A percentile compares a stretch with the other conserved stretches of the same genome.
Evolutionary conservation across 306 rosid species (phyloP).

Genomic region (Dalbergia cultrata): DNA sequence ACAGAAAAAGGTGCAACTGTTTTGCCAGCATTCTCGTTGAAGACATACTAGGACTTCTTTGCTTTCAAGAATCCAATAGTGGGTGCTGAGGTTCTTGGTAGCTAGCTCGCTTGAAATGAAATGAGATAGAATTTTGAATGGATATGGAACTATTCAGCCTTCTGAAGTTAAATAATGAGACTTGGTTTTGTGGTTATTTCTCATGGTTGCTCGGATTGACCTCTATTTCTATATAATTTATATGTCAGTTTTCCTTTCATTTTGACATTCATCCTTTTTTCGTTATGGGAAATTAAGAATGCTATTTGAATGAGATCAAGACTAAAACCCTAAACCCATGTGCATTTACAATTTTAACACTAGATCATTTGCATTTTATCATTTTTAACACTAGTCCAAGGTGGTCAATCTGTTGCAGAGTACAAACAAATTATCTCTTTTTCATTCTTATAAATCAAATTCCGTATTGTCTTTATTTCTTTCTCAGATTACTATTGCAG

Average conservation of each 20-base stretch:
- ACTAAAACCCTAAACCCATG: neutral
- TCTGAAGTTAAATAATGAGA: slow-evolving; percentile 30
- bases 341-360: neutral
- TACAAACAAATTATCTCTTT: slow-evolving; percentile 37
- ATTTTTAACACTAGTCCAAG: too few relatives aligned
- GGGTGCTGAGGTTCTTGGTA: slow-evolving; percentile 94
- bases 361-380: neutral
- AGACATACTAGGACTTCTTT: slow-evolving; percentile 85
- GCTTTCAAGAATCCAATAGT: slow-evolving; percentile 80
- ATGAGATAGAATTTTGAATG: slow-evolving; percentile 27
- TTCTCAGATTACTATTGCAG: slow-evolving; percentile 59
- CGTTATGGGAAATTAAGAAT: neutral
- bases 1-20: slow-evolving; percentile 78
- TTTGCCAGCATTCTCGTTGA: slow-evolving; percentile 78
- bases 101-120: slow-evolving; percentile 36
- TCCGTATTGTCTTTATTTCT: slow-evolving; percentile 62
- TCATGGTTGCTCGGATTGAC: slow-evolving; percentile 19
- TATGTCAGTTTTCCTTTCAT: slow-evolving; percentile 11
- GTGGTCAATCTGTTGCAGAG: slow-evolving; percentile 39
- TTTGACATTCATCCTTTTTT: neutral
- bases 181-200: slow-evolving; percentile 15
- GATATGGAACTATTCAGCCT: slow-evolving; percentile 24
- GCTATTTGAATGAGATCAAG: too few relatives aligned
- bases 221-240: slow-evolving; percentile 15
- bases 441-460: slow-evolving; percentile 53